These are phyloP conservation scores for Aspergillaceae sp. DNA, from an alignment of 2,329 filamentous ascomycete species.

Conservation along the genomic window DNA sequence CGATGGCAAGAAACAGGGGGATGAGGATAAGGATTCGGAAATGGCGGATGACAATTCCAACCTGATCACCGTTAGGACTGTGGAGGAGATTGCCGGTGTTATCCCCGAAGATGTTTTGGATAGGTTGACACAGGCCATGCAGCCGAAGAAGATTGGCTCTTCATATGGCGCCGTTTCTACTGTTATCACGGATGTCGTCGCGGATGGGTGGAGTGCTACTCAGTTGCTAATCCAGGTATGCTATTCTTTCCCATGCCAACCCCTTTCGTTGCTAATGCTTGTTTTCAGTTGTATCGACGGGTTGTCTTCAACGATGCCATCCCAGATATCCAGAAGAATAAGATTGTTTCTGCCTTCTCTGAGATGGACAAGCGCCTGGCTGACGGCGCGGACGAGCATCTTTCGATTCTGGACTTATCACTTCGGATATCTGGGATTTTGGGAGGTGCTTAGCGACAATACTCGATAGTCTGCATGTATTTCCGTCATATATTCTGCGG, in stretches of 20 bases:
- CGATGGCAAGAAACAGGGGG: slow-evolving; percentile 32
- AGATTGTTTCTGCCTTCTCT: slow-evolving; percentile 80
- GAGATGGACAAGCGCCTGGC: slow-evolving; percentile 90
- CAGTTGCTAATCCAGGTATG: slow-evolving; percentile 74
- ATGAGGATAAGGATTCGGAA: slow-evolving; percentile 48
- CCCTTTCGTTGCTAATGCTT: slow-evolving; percentile 3
- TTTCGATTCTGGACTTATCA: slow-evolving; percentile 77
- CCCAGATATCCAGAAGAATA: slow-evolving; percentile 77
- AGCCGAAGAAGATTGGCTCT: slow-evolving; percentile 55
- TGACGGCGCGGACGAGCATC: slow-evolving; percentile 90
- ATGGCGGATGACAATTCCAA: slow-evolving; percentile 48
- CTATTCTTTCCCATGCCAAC: slow-evolving; percentile 1
- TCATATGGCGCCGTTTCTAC: slow-evolving; percentile 67
- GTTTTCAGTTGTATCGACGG: slow-evolving; percentile 54
- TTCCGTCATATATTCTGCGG: no score
- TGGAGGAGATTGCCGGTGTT: slow-evolving; percentile 94
- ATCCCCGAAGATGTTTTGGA: slow-evolving; percentile 71
- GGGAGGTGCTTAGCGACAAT: slow-evolving; percentile 17
- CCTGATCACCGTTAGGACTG: slow-evolving; percentile 63
- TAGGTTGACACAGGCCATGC: slow-evolving; percentile 63
- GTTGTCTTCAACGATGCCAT: slow-evolving; percentile 79
- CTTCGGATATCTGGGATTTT: slow-evolving; percentile 72
- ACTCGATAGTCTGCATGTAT: no score
- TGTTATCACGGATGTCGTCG: slow-evolving; percentile 81
- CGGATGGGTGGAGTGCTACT: slow-evolving; percentile 91